phyloP scores from a whole-genome alignment of 495 filamentous ascomycete genomes.

The Aspergillus taichungensis region DNA sequence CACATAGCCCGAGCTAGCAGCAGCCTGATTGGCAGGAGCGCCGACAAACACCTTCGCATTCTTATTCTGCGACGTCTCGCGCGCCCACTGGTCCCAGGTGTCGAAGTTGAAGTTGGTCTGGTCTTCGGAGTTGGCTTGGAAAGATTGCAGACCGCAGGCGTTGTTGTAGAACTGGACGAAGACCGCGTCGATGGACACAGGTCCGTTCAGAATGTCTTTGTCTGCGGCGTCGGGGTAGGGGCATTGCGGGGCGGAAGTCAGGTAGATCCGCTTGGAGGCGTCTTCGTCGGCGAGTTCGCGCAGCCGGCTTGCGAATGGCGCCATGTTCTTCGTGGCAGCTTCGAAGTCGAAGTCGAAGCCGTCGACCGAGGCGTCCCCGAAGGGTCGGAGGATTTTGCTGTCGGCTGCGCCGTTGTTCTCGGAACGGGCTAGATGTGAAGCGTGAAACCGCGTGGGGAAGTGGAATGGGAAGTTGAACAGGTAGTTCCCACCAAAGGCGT shows the following conservation, averaged over 20 bases:
- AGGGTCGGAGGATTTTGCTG: constrained; percentile 44
- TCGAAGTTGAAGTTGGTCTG: constrained; percentile 60
- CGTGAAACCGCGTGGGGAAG: no score
- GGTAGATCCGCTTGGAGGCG: constrained; percentile 43
- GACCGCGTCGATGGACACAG: constrained; percentile 52
- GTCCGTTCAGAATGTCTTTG: constrained; percentile 44
- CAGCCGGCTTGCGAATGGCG: constrained; percentile 46
- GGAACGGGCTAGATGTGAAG: no score
- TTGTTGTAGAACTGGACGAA: constrained; percentile 74
- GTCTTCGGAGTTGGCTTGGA: constrained; percentile 28
- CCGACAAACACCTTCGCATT: constrained; percentile 59
- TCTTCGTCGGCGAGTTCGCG: constrained; percentile 45
- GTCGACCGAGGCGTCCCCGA: constrained; percentile 55
- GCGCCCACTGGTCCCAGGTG: constrained; percentile 66
- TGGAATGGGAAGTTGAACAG: no score
- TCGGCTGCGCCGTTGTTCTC: not conserved
- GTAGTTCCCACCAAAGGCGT: no score
- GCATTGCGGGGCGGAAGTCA: constrained; percentile 63
- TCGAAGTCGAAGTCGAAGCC: constrained; percentile 70
- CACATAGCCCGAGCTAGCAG: constrained; percentile 53
- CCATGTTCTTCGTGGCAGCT: constrained; percentile 38
- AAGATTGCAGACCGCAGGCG: constrained; percentile 53
- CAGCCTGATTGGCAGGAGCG: constrained; percentile 49
- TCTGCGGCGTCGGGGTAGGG: constrained; percentile 53
- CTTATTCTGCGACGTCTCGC: constrained; percentile 48